These are phyloP conservation scores for Rubia tinctorum DNA, from an alignment of 305 asterid genomes.

Conservation along the genomic window DNA sequence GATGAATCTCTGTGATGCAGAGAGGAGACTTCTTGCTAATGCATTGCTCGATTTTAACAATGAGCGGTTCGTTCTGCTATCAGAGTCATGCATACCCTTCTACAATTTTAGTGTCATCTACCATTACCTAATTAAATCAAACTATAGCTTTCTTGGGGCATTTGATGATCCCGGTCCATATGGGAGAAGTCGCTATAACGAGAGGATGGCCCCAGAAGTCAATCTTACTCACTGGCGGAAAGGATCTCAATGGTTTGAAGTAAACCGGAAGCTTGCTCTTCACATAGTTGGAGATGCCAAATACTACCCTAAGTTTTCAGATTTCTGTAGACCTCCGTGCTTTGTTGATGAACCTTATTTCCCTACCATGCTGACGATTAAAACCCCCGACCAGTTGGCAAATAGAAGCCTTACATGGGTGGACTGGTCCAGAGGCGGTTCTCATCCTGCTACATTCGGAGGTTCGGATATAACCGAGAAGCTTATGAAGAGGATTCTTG, in stretches of 20 bases:
- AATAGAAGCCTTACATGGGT: conserved; percentile 86
- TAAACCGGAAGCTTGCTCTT: conserved; percentile 64
- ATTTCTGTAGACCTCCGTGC: conserved; percentile 74
- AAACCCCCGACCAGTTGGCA: conserved; percentile 52
- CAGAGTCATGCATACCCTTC: conserved; percentile 92
- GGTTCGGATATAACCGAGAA: conserved; percentile 57
- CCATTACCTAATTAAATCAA: conserved; percentile 56
- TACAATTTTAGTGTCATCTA: conserved; percentile 63
- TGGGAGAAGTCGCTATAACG: conserved; percentile 77
- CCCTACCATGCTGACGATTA: conserved; percentile 78
- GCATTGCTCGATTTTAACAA: conserved; percentile 82
- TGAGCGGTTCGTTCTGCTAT: conserved; percentile 72
- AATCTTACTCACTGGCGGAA: conserved; percentile 73
- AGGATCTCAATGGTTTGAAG: conserved; percentile 93
- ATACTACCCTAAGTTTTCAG: conserved; percentile 59
- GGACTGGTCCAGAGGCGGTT: conserved; percentile 97
- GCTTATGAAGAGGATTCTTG: conserved; percentile 49
- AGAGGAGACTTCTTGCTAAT: conserved; percentile 83
- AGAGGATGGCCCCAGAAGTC: conserved; percentile 74
- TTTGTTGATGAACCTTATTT: conserved; percentile 91
- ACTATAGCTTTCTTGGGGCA: conserved; percentile 70
- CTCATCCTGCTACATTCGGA: conserved; percentile 94
- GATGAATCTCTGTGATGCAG: conserved; percentile 95
- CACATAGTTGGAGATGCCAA: conserved; percentile 50
- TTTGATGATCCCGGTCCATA: conserved; percentile 92